Evolutionary conservation across 2,329 filamentous ascomycete genomes (phyloP), one percentile per base, ranked within the genome.

Genomic region (Hypomyces perniciosus): DNA sequence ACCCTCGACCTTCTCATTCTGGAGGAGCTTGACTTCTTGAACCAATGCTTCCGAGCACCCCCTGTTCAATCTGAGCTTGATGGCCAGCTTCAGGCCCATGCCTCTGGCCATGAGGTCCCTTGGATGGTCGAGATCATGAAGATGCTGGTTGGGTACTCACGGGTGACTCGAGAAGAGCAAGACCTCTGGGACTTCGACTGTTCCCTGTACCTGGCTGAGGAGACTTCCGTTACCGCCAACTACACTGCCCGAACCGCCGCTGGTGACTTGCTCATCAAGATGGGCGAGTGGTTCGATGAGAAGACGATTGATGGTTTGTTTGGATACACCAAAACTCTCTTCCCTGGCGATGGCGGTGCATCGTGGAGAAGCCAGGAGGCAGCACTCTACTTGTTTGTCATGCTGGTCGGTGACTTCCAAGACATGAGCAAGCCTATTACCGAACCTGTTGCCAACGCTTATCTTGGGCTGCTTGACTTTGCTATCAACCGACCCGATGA

Each of bases 131-230:
- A 96, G 61, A 83, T 96, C 20, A 87, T 96, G 81, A 88, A 86
- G 65, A 79, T 96, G 57, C 81, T 90, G 8, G 83, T 90, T 20
- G 83, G 84, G 1, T 97, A 95, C 68, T 86, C 90, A 9, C 89
- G 92, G 57, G 95, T 99, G 60, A 91, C 88, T 2, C 84, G 83
- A 29, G 93, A 99, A 67, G 93, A 97, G 64, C 90, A 96, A 70
- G 90, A 88, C 6, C 72, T 99, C 8, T 99, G 93, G 93, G 90
- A 96, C 60, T 90, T 96, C 56, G 93, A 99, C 67, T 87, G 95
- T 59, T 97, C 95, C 52, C 80, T 99, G 2, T 99, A 95, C 69
- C 77, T 99, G 43, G 92, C 90, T 1, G 93, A 99, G 68, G 92
- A 97, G 71, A 92, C 90, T 2, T 92, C 90, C 2, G 87, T 96